These are phyloP conservation scores for Capsella rubella DNA, from an alignment of 441 rosid genomes.

Conservation along the genomic window DNA sequence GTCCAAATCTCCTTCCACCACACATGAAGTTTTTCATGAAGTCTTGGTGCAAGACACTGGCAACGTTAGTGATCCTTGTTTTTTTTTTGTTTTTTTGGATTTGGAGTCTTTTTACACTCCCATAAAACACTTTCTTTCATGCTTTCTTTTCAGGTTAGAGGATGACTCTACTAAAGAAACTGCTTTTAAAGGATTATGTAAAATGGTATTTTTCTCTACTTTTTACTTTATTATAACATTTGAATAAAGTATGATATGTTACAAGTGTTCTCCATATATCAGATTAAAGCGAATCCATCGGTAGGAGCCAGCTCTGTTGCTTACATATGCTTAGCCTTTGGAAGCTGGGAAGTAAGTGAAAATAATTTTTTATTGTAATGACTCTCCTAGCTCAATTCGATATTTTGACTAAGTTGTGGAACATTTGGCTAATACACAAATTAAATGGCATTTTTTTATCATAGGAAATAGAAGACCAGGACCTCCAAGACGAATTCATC, in stretches of 20 bases:
- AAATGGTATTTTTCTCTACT: conserved; percentile 60
- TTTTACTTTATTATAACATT: background rate
- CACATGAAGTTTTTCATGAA: background rate
- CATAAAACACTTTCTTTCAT: background rate
- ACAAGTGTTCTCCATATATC: conserved; percentile 1
- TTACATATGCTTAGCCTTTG: conserved; percentile 87
- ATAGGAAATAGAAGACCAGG: conserved; percentile 79
- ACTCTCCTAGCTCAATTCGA: background rate
- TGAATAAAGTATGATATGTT: background rate
- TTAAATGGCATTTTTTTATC: background rate
- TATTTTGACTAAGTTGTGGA: background rate
- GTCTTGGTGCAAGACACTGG: background rate
- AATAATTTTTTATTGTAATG: too few species aligned
- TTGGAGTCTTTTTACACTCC: background rate
- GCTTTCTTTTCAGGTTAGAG: conserved; percentile 64
- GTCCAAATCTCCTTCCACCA: background rate
- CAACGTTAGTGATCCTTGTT: background rate
- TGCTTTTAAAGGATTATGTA: conserved; percentile 95
- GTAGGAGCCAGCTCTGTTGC: conserved; percentile 83
- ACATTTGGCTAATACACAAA: background rate
- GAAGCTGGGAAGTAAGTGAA: conserved; percentile 93
- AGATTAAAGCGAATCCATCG: conserved; percentile 89
- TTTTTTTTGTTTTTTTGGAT: background rate
- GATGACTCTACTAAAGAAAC: conserved; percentile 96
- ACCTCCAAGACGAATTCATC: conserved; percentile 81